Evolutionary conservation across 75 land plant genomes (phyloP).

Genomic region (Larix kaempferi): DNA sequence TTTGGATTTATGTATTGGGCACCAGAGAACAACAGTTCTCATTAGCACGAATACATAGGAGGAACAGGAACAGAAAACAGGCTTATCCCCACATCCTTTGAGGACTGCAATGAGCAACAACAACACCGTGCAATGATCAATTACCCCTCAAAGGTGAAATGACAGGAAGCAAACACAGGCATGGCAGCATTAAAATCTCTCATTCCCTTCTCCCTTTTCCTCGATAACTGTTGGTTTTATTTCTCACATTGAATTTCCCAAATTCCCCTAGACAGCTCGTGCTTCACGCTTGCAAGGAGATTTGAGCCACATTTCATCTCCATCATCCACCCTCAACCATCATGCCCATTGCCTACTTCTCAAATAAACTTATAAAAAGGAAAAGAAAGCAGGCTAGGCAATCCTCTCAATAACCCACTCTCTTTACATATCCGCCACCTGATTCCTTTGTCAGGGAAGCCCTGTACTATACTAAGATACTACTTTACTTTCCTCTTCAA

Average conservation of each 20-base stretch:
- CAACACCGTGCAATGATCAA: no score
- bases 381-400: not conserved
- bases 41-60: not conserved
- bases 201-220: conserved; percentile 2
- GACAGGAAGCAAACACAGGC: no score
- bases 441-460: not conserved
- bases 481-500: not conserved
- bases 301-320: not conserved
- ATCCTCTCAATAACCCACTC: not conserved
- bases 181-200: not conserved
- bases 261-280: conserved; percentile 13
- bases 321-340: not conserved
- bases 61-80: no score
- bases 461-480: not conserved
- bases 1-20: not conserved
- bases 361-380: not conserved
- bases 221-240: not conserved
- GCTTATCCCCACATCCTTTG: no score
- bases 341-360: conserved; percentile 6
- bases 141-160: no score
- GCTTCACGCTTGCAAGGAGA: conserved; percentile 11
- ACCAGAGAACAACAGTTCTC: not conserved
- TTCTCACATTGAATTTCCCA: conserved; percentile 8
- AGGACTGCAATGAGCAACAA: no score
- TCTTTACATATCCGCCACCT: not conserved